phyloP scores from a whole-genome alignment of 2,329 filamentous ascomycete species.

The Xylaria sp. region DNA sequence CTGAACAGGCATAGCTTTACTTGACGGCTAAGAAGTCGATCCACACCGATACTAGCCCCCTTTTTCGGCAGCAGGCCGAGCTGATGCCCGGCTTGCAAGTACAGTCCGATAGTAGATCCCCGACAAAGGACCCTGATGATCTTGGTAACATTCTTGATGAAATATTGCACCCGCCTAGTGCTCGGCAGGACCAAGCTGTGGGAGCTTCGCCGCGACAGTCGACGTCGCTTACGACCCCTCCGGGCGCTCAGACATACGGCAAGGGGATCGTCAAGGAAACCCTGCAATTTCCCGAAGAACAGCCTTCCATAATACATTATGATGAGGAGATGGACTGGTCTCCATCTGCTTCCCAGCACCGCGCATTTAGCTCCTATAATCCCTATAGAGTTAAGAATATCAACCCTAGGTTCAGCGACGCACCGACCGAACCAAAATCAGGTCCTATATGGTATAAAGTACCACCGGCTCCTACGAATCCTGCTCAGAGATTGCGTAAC shows the following conservation, averaged over 20 bases:
- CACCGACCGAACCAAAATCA: conserved; percentile 50
- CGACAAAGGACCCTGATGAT: conserved; percentile 42
- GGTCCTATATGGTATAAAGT: conserved; percentile 73
- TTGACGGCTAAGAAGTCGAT: conserved; percentile 52
- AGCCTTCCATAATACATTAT: conserved; percentile 42
- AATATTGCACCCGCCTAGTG: conserved; percentile 30
- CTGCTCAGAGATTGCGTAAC: conserved; percentile 66
- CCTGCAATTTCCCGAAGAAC: neutral
- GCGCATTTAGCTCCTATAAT: conserved; percentile 58
- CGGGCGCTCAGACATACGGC: neutral
- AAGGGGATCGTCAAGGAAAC: neutral
- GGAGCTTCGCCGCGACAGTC: neutral
- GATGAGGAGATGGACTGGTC: conserved; percentile 77
- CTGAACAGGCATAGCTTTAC: conserved; percentile 51
- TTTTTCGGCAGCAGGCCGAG: conserved; percentile 50
- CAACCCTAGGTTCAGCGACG: conserved; percentile 53
- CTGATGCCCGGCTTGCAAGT: conserved; percentile 32
- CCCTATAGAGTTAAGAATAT: conserved; percentile 47
- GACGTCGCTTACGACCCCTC: neutral
- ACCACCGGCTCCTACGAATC: conserved; percentile 70
- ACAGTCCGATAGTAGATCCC: conserved; percentile 32
- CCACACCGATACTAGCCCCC: conserved; percentile 61
- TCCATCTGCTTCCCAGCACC: conserved; percentile 62
- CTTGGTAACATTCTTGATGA: conserved; percentile 39
- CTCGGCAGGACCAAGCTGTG: conserved; percentile 7